These are phyloP conservation scores for Nematodospora valgi DNA, from an alignment of 805 yeast species.

Conservation along the genomic window DNA sequence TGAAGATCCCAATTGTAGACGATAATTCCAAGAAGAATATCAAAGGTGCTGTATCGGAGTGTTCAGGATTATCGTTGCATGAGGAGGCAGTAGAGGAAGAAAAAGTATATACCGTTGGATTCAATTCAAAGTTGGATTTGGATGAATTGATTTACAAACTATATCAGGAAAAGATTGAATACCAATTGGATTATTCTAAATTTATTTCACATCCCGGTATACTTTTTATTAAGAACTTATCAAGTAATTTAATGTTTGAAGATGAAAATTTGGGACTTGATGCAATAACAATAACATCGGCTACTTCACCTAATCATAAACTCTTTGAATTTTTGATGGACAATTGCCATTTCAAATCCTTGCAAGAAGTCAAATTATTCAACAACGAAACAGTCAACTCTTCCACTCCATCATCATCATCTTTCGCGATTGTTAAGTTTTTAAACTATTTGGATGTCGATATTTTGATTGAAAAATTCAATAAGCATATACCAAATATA, in stretches of 20 bases:
- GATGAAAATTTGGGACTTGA: background rate
- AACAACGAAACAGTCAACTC: conserved; percentile 25
- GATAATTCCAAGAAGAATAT: background rate
- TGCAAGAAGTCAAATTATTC: conserved; percentile 10
- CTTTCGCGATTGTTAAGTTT: conserved; percentile 30
- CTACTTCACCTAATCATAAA: conserved; percentile 1
- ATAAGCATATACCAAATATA: conserved; percentile 15
- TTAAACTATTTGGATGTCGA: conserved; percentile 34
- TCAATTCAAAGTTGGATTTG: conserved; percentile 4
- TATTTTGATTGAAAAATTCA: conserved; percentile 17
- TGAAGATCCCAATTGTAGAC: conserved; percentile 4
- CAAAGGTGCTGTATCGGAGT: background rate
- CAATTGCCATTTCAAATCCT: conserved; percentile 7
- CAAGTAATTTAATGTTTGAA: conserved; percentile 24
- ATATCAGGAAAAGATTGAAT: conserved; percentile 5
- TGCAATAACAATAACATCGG: conserved; percentile 4
- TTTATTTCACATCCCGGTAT: conserved; percentile 55
- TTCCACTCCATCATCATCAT: conserved; percentile 10
- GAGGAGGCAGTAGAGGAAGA: background rate
- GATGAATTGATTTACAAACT: conserved; percentile 10
- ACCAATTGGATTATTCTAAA: conserved; percentile 22
- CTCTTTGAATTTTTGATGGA: conserved; percentile 8
- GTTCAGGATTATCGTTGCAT: background rate
- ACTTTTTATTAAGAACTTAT: conserved; percentile 50
- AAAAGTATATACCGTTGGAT: conserved; percentile 2